phyloP scores from a whole-genome alignment of 768 basidiomycete species.

The Tulasnella sp. region DNA sequence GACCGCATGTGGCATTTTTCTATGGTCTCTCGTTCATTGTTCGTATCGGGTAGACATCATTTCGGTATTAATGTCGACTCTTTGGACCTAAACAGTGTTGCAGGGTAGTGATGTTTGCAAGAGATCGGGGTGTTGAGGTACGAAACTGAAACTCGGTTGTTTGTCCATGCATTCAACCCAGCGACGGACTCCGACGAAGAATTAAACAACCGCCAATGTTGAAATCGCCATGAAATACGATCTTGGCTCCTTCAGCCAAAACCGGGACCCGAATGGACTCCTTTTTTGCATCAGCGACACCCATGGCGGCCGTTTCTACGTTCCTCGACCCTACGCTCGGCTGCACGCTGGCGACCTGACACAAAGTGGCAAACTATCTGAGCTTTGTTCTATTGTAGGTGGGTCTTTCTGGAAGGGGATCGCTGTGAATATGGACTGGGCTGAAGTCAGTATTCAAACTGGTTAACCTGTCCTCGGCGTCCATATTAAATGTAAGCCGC shows the following conservation, averaged over 20 bases:
- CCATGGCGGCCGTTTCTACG: conserved; percentile 29
- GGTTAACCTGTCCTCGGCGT: conserved; percentile 23
- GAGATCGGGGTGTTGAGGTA: too few species aligned
- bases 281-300: conserved; percentile 32
- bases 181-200: background rate
- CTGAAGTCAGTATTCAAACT: background rate
- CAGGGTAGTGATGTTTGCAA: too few species aligned
- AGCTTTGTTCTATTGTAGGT: background rate
- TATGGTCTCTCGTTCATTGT: background rate
- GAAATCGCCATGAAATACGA: conserved; percentile 26
- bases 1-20: background rate
- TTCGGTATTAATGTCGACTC: too few species aligned
- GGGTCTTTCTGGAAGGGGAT: background rate
- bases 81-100: too few species aligned
- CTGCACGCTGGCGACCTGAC: conserved; percentile 32
- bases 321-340: conserved; percentile 31
- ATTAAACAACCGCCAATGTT: background rate
- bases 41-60: too few species aligned
- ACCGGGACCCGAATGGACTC: conserved; percentile 24
- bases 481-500: conserved; percentile 26
- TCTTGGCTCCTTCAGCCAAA: conserved; percentile 22
- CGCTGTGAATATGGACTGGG: too few species aligned
- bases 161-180: too few species aligned
- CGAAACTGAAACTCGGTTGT: too few species aligned
- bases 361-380: background rate